Percentiles rank a stretch among this genome's conserved stretches.
phyloP scores from a whole-genome alignment of 2,329 filamentous ascomycete genomes.

The Epichloe hybrida region DNA sequence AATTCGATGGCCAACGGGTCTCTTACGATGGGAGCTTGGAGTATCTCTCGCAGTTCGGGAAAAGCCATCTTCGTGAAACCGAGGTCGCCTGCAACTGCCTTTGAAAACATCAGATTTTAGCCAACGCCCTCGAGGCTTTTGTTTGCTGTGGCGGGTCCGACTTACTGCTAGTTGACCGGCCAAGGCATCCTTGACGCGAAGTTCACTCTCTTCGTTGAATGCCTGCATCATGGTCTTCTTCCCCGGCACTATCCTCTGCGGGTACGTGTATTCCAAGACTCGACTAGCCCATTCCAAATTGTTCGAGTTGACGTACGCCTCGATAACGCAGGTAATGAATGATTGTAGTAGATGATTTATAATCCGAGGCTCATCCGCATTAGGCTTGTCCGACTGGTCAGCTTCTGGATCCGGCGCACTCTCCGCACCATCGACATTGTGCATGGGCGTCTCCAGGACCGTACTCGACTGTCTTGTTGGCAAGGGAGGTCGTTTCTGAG shows the following conservation, averaged over 20 bases:
- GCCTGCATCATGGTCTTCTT: constrained; percentile 47
- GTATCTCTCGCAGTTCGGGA: constrained; percentile 31
- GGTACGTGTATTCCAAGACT: constrained; percentile 54
- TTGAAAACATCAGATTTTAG: not conserved
- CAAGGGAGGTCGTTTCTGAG: constrained; percentile 49
- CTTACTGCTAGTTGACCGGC: constrained; percentile 59
- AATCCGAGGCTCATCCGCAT: constrained; percentile 45
- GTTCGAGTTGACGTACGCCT: constrained; percentile 55
- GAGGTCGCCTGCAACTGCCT: constrained; percentile 51
- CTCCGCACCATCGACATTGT: constrained; percentile 38
- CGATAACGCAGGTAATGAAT: constrained; percentile 63
- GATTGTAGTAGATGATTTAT: constrained; percentile 55
- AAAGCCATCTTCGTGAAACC: constrained; percentile 35
- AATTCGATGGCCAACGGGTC: constrained; percentile 34
- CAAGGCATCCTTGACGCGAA: constrained; percentile 49
- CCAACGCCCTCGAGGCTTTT: not conserved
- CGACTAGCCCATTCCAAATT: constrained; percentile 48
- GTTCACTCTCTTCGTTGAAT: constrained; percentile 48
- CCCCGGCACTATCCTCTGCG: constrained; percentile 47
- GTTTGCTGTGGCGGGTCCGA: not conserved
- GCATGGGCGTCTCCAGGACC: constrained; percentile 39
- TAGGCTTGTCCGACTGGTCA: constrained; percentile 17
- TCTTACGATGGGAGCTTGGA: constrained; percentile 25
- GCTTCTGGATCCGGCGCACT: constrained; percentile 51
- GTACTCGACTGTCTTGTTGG: constrained; percentile 46